Evolutionary conservation across 208 protist genomes (phyloP), one percentile per base, ranked within the genome.

Genomic region (Crithidia expoeki): DNA sequence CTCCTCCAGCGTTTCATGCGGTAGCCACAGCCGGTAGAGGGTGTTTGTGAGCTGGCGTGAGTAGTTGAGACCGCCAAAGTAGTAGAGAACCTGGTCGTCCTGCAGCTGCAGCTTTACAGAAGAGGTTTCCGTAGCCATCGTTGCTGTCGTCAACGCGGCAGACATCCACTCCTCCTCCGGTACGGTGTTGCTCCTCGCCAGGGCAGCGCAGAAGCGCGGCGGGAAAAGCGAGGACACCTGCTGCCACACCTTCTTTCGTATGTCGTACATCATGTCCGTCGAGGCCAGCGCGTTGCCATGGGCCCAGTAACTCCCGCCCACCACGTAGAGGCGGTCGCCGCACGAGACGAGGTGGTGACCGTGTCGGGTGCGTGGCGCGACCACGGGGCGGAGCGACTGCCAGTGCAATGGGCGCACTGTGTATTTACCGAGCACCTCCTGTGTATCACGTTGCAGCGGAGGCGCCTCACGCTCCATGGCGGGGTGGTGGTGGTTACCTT

Each of bases 261-360:
- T 23, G 42, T 80, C 61, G 69, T 76, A 93, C 16, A 63, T 59
- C 69, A 86, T 74, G 57, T 87, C 81, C 19, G 52, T 68, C 16
- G 74, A 68, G 10, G 84, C 80, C 30, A 88, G 55, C 3, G 74
- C 70, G 59, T 82, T 76, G 21, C 77, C 82, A 40, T 89, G 74
- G 12, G 79, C 80, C 83, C 86, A 89, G 76, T 88, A 87, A 38
- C 74, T 72, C 11, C 87, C 84, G 25, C 84, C 82, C 2, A 88
- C 61, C 28, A 90, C 60, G 58, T 83, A 93, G 19, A 90, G 56
- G 23, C 61, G 52, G 23, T 78, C 36, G 34, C 62, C 74, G 30
- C 60, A 79, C 44, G 69, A 86, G 10, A 93, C 53, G 38, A 93
- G 85, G 27, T 79, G 67, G 50, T 93, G 82, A 3, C 87, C 87